These are phyloP conservation scores for Elongisporangium anandrum DNA, from an alignment of 352 stramenopile species.

Conservation along the genomic window DNA sequence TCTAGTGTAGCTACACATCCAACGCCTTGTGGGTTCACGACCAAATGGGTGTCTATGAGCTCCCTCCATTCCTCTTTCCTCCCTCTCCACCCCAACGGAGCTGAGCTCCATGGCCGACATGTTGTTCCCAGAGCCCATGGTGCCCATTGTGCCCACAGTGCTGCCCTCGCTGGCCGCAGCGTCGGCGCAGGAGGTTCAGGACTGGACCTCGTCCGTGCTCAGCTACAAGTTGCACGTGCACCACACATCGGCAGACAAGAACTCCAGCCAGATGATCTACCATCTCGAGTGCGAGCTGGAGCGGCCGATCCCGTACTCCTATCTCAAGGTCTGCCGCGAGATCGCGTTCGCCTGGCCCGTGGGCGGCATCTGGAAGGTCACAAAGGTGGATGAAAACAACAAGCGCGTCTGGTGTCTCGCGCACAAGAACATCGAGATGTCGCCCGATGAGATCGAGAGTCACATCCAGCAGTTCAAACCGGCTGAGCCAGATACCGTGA, in stretches of 20 bases:
- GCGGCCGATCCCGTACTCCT: conserved; percentile 13
- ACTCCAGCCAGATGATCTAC: conserved; percentile 18
- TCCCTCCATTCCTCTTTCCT: neutral
- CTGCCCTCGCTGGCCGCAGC: neutral
- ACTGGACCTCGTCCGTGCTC: conserved; percentile 21
- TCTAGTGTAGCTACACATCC: neutral
- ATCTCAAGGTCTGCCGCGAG: conserved; percentile 8
- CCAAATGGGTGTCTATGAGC: neutral
- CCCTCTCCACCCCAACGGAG: too few species aligned
- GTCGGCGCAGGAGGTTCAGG: conserved; percentile 10
- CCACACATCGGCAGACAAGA: conserved; percentile 18
- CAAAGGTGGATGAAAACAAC: conserved; percentile 5
- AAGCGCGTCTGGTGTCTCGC: conserved; percentile 15
- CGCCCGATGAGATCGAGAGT: conserved; percentile 6
- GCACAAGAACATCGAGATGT: conserved; percentile 22
- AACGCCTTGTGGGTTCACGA: too few species aligned
- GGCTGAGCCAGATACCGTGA: neutral
- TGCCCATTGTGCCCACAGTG: neutral
- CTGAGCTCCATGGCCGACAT: neutral
- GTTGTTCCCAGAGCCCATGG: neutral
- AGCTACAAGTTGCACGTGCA: conserved; percentile 15
- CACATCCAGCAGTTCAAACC: conserved; percentile 9
- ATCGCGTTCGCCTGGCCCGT: conserved; percentile 16
- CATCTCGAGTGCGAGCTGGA: conserved; percentile 19
- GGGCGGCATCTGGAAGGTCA: conserved; percentile 25